phyloP scores from a whole-genome alignment of 768 basidiomycete species.

The Boletus edulis region DNA sequence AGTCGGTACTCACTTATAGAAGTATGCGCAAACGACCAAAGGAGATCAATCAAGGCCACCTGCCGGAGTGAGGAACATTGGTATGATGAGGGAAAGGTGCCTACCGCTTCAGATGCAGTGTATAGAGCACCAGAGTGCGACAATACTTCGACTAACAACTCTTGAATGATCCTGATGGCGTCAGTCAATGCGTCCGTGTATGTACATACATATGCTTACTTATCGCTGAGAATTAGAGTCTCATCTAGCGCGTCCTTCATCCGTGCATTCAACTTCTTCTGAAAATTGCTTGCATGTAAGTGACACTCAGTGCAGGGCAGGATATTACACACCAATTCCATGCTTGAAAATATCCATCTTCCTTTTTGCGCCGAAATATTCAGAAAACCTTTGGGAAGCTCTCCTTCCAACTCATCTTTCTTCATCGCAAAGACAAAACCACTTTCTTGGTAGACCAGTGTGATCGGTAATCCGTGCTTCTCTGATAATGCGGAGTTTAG shows the following conservation, averaged over 20 bases:
- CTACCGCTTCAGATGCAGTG: constrained; percentile 86
- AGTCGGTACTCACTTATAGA: constrained; percentile 64
- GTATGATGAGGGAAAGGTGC: not conserved
- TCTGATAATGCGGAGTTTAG: constrained; percentile 59
- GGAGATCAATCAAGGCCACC: constrained; percentile 87
- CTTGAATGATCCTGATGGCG: constrained; percentile 66
- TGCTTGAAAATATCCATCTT: constrained; percentile 72
- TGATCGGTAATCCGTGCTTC: constrained; percentile 61
- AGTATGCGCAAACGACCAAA: constrained; percentile 83
- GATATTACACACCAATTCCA: constrained; percentile 66
- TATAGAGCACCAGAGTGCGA: constrained; percentile 77
- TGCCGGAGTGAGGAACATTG: constrained; percentile 25
- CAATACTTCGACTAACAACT: constrained; percentile 69
- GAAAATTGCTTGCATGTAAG: not conserved
- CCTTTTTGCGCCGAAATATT: constrained; percentile 66
- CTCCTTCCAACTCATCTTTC: constrained; percentile 49
- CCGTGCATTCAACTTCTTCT: constrained; percentile 87
- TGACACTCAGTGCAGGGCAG: not conserved
- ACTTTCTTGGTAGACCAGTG: constrained; percentile 65
- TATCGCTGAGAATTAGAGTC: constrained; percentile 80
- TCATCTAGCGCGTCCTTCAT: constrained; percentile 94
- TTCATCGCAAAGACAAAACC: constrained; percentile 74
- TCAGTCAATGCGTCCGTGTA: not conserved
- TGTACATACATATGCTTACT: constrained; percentile 37
- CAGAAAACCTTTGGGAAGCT: constrained; percentile 68